Evolutionary conservation across 1,284 basidiomycete species (phyloP).

Genomic region (Cutaneotrichosporon cyanovorans): DNA sequence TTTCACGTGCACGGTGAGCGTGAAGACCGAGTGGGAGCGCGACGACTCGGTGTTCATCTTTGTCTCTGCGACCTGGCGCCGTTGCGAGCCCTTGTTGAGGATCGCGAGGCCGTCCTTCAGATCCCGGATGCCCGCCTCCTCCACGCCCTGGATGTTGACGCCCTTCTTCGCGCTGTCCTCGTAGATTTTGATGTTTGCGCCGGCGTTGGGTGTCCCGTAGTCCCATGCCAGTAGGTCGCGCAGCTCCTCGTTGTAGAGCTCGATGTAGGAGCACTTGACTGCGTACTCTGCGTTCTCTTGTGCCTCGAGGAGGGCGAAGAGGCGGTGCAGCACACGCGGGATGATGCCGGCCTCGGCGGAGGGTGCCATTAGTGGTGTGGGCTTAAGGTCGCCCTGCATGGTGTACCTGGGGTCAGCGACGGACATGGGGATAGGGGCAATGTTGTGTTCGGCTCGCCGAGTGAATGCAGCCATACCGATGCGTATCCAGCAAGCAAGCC

Average conservation of each 20-base stretch:
- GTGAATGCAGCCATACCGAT: too few species aligned
- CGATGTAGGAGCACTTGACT: conserved; percentile 89
- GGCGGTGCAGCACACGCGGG: conserved; percentile 85
- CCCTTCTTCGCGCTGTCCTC: conserved; percentile 74
- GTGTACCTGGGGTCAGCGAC: conserved; percentile 62
- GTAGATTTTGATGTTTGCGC: conserved; percentile 66
- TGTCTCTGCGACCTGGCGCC: conserved; percentile 90
- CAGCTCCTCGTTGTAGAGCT: conserved; percentile 99
- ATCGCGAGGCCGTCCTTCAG: conserved; percentile 77
- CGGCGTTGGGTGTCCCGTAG: conserved; percentile 54
- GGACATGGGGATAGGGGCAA: background rate
- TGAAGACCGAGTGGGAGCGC: conserved; percentile 97
- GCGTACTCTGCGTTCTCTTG: conserved; percentile 68
- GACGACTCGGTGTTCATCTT: conserved; percentile 94
- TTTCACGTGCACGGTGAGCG: conserved; percentile 87
- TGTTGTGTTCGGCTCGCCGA: background rate
- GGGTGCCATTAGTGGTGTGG: conserved; percentile 71
- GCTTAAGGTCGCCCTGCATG: conserved; percentile 84
- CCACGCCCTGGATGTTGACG: conserved; percentile 87
- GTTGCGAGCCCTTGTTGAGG: conserved; percentile 78
- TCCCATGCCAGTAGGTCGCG: conserved; percentile 79
- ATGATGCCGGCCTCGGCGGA: conserved; percentile 91
- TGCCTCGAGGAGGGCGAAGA: conserved; percentile 81
- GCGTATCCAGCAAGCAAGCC: too few species aligned
- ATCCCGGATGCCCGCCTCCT: conserved; percentile 79